Base-by-base conservation (phyloP, 306 rosid genomes). In the Prosopis cineraria region DNA sequence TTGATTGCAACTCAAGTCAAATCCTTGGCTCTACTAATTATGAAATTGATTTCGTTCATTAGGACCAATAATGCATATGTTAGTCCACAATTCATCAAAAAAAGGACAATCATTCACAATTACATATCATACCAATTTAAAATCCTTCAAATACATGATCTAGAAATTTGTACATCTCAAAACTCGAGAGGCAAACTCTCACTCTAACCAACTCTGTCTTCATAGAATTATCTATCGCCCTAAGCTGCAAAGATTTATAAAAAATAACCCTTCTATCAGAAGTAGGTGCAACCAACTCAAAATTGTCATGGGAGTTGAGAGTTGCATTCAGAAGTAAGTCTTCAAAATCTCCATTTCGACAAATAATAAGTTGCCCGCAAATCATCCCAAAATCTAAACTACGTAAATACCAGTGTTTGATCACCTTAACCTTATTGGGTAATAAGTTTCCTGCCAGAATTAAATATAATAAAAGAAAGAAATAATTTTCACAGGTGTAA, bases 331-430 rank as follows among this genome's bases (percentile, higher is more conserved):
- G 0, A 40, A 41, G 24, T 6, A 12, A 58, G 40, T 19, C 27
- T 29, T 30, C 36, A 45, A 45, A 70, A 29, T 29, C 17, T 4
- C 30, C n/a, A 27, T 27, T 70, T 29, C 17, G 60, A 70, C 22
- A 30, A 30, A 43, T 70, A 16, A 16, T 24, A 70, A 33, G 30
- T 30, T 11, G 24, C 22, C 31, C 0, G n/a, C 12, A 71, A 30
- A 71, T n/a, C 75, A 71, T 71, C 8, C 44, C 37, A 17, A 68
- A 68, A 69, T 43, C n/a, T 9, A 41, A 40, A 22, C 20, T 24
- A 27, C 3, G 52, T 12, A 24, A 39, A 29, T 13, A 7, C 29
- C 40, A 45, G 39, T 30, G 8, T 7, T 45, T 16, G 7, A 19
- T 29, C 40, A 29, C 17, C 59, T 27, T 14, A 16, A 16, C 1